Conservation (phyloP, 2,329 filamentous ascomycete species). For the Alternaria conjuncta region DNA sequence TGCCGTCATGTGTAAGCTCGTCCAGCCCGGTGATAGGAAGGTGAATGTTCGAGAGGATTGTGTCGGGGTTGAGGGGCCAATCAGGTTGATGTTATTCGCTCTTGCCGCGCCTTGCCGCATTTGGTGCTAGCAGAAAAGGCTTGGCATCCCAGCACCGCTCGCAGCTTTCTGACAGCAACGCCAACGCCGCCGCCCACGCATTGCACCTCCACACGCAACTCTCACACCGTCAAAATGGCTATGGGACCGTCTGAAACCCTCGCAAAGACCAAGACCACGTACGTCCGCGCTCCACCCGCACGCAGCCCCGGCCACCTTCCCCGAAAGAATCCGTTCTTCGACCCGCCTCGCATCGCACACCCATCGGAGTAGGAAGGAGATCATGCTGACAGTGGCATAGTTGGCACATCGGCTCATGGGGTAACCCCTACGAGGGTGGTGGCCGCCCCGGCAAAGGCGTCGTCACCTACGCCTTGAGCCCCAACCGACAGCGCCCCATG, state of each 20-base stretch:
- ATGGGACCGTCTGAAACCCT: slow-evolving; percentile 35
- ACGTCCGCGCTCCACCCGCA: slow-evolving; percentile 21
- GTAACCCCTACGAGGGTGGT: slow-evolving; percentile 49
- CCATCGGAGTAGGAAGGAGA: slow-evolving; percentile 8
- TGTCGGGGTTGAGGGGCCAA: neutral
- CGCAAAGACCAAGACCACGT: slow-evolving; percentile 38
- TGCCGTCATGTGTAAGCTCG: neutral
- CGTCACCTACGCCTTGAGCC: slow-evolving; percentile 74
- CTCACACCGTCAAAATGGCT: slow-evolving; percentile 37
- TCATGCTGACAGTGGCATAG: slow-evolving; percentile 29
- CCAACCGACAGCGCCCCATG: slow-evolving; percentile 88
- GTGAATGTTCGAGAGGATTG: neutral
- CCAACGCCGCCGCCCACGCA: slow-evolving; percentile 25
- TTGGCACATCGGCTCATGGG: slow-evolving; percentile 48
- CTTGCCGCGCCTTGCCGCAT: neutral
- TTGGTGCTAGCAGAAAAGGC: slow-evolving; percentile 1
- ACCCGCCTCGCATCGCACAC: slow-evolving; percentile 8
- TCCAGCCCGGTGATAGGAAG: neutral
- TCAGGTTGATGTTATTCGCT: neutral
- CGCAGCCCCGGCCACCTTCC: neutral
- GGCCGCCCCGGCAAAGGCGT: slow-evolving; percentile 64
- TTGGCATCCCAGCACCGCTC: slow-evolving; percentile 21
- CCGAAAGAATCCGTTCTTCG: slow-evolving; percentile 10
- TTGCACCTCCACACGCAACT: slow-evolving; percentile 21
- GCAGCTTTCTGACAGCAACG: slow-evolving; percentile 23